Evolutionary conservation across 768 basidiomycete species (phyloP).

Genomic region (Pisolithus albus): DNA sequence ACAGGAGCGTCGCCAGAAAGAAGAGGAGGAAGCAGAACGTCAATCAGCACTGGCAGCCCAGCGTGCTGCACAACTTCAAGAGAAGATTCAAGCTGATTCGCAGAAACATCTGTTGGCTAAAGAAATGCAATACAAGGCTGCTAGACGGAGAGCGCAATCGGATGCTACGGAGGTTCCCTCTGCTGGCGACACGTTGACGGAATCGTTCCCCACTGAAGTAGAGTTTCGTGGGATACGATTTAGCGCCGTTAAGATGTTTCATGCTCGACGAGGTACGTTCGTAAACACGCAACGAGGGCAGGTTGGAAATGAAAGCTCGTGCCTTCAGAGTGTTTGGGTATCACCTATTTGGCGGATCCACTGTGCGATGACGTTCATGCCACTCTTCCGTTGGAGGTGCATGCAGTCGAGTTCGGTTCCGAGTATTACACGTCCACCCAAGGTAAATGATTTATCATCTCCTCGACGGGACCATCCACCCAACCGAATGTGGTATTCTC

Average conservation of each 20-base stretch:
- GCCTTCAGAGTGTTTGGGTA: conserved; percentile 54
- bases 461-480: not conserved
- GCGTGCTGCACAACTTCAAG: conserved; percentile 53
- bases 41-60: conserved; percentile 44
- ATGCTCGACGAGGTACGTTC: conserved; percentile 56
- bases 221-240: conserved; percentile 55
- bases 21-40: conserved; percentile 48
- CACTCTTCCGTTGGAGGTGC: conserved; percentile 61
- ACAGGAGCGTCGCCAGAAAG: conserved; percentile 49
- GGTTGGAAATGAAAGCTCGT: not conserved
- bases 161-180: conserved; percentile 62
- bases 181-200: conserved; percentile 45
- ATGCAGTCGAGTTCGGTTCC: conserved; percentile 58
- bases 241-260: conserved; percentile 61
- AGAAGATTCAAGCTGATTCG: conserved; percentile 60
- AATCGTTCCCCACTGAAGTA: conserved; percentile 54
- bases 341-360: conserved; percentile 67
- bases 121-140: conserved; percentile 44
- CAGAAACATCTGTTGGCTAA: conserved; percentile 42
- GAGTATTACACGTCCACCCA: conserved; percentile 63
- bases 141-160: conserved; percentile 59
- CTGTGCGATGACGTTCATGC: conserved; percentile 56
- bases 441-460: conserved; percentile 30
- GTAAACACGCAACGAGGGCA: not conserved
- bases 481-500: not conserved